These are phyloP conservation scores for Licmophora abbreviata DNA, from an alignment of 108 stramenopile genomes.

Conservation along the genomic window DNA sequence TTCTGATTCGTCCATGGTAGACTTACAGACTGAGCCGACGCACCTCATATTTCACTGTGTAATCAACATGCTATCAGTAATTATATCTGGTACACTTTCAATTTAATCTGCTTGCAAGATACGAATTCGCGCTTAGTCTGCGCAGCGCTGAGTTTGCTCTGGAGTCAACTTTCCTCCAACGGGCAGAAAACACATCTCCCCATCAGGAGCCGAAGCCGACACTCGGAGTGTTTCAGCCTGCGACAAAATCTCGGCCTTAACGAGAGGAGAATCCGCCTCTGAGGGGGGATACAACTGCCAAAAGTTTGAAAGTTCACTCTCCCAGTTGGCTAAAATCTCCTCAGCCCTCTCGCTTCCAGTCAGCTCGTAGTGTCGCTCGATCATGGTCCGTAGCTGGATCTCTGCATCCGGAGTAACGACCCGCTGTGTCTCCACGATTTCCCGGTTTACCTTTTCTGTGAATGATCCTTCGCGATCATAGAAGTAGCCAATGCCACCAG, in stretches of 20 bases:
- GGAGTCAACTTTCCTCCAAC: slow-evolving; percentile 59
- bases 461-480: slow-evolving; percentile 80
- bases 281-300: slow-evolving; percentile 87
- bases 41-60: no score
- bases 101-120: no score
- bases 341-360: slow-evolving; percentile 86
- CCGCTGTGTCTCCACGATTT: slow-evolving; percentile 83
- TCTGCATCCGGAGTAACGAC: slow-evolving; percentile 63
- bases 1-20: no score
- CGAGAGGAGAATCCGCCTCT: slow-evolving; percentile 51
- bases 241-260: slow-evolving; percentile 28
- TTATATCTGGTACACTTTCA: no score
- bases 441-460: slow-evolving; percentile 79
- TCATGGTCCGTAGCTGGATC: slow-evolving; percentile 65
- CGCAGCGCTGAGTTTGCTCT: slow-evolving; percentile 77
- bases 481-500: slow-evolving; percentile 90
- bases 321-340: slow-evolving; percentile 84
- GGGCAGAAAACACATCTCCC: slow-evolving; percentile 78
- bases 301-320: slow-evolving; percentile 69
- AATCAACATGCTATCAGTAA: no score
- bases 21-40: no score
- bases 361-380: slow-evolving; percentile 84
- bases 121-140: slow-evolving; percentile 44
- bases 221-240: slow-evolving; percentile 25
- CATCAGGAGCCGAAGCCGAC: slow-evolving; percentile 73